Conservation (phyloP, 169 alveolate genomes). For the Cryptosporidium ubiquitum region DNA sequence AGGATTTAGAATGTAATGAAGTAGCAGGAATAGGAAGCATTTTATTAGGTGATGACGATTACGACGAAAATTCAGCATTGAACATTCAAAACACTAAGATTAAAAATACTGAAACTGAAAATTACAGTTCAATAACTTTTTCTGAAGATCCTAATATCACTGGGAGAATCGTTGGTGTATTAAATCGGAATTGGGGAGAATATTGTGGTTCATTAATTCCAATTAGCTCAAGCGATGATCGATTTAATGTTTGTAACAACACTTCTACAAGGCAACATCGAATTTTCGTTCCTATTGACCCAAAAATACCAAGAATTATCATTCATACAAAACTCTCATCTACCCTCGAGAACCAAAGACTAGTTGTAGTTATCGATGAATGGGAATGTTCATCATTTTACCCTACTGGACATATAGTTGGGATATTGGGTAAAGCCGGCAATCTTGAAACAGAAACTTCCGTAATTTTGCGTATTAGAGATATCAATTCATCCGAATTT, state of each 20-base stretch:
- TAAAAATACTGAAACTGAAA: slow-evolving; percentile 58
- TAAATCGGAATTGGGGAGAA: slow-evolving; percentile 89
- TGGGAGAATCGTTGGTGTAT: slow-evolving; percentile 92
- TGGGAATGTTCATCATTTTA: slow-evolving; percentile 87
- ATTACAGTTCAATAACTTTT: slow-evolving; percentile 75
- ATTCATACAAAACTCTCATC: slow-evolving; percentile 84
- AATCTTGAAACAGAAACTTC: slow-evolving; percentile 88
- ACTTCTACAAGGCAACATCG: slow-evolving; percentile 80
- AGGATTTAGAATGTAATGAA: slow-evolving; percentile 77
- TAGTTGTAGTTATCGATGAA: slow-evolving; percentile 88
- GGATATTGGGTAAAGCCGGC: slow-evolving; percentile 91
- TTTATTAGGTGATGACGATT: slow-evolving; percentile 75
- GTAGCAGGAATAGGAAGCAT: slow-evolving; percentile 77
- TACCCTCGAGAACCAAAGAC: slow-evolving; percentile 88
- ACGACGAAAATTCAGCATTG: slow-evolving; percentile 39
- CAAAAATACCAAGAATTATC: slow-evolving; percentile 87
- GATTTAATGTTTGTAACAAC: slow-evolving; percentile 53
- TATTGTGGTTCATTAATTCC: slow-evolving; percentile 91
- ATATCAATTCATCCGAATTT: slow-evolving; percentile 54
- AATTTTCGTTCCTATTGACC: slow-evolving; percentile 91
- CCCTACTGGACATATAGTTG: slow-evolving; percentile 94
- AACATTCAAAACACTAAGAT: background rate
- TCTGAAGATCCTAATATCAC: slow-evolving; percentile 76
- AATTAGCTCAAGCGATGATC: slow-evolving; percentile 78
- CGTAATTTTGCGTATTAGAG: slow-evolving; percentile 60